phyloP scores from a whole-genome alignment of 805 yeast genomes.

The Saturnispora serradocipensis region DNA sequence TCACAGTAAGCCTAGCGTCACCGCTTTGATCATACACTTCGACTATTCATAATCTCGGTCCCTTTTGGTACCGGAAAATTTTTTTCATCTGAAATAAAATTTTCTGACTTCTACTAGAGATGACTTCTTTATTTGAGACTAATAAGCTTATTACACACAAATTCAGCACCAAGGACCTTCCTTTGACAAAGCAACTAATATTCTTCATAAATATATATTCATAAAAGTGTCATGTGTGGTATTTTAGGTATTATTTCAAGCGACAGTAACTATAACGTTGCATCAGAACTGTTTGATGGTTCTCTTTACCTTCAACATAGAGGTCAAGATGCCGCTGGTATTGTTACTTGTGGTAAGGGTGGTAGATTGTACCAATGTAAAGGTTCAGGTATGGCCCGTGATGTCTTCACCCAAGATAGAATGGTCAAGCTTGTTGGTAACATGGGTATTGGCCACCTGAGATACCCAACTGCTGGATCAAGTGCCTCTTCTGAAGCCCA shows the following conservation, averaged over 20 bases:
- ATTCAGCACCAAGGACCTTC: not conserved
- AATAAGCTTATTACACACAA: not conserved
- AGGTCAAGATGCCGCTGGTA: conserved; percentile 99
- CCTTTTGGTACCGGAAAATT: not conserved
- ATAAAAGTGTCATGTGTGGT: conserved; percentile 68
- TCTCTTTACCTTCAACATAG: conserved; percentile 90
- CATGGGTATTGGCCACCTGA: conserved; percentile 90
- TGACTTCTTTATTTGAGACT: not conserved
- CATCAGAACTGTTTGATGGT: conserved; percentile 88
- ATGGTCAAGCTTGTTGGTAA: conserved; percentile 76
- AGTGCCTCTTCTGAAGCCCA: conserved; percentile 95
- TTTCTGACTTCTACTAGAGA: not conserved
- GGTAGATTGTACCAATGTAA: conserved; percentile 96
- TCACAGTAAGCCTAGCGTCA: too few relatives aligned
- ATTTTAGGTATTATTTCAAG: conserved; percentile 81
- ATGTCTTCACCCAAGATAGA: conserved; percentile 82
- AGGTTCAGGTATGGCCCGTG: conserved; percentile 98
- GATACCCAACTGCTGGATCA: conserved; percentile 97
- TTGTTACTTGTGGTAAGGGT: conserved; percentile 87
- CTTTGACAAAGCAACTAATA: not conserved
- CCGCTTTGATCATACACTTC: too few relatives aligned
- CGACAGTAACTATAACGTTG: conserved; percentile 62
- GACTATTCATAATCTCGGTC: not conserved
- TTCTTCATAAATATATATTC: not conserved
- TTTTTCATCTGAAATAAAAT: not conserved